Base-by-base conservation (phyloP, 192 early-diverging fungal species). In the Paraglomus brasilianum region DNA sequence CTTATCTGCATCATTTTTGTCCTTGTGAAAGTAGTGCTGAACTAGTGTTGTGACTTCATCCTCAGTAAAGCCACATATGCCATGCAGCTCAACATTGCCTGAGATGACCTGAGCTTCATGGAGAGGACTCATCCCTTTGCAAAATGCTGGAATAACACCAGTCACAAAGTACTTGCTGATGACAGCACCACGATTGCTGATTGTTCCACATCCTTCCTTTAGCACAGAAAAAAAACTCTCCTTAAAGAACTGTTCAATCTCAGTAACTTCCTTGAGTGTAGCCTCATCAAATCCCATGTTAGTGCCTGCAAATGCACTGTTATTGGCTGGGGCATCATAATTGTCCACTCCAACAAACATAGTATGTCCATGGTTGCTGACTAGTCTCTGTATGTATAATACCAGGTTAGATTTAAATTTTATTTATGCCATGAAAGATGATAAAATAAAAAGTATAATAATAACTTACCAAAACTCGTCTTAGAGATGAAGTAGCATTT, bases 281-380 rank as follows among this genome's bases (percentile, higher is more conserved):
- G 42, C 21, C 36, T 55, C 47, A 45, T 61, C 63, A 43, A 73
- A 72, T 70, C 43, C 58, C 15, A 57, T 51, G 58, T 43, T 69
- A 17, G 41, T 47, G 11, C 61, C 67, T 69, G 67, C 57, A 45
- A 77, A 77, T 51, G 56, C 67, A 36, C 64, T 70, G 71, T 70
- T 77, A 61, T 73, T 72, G 49, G 21, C 70, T 70, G 71, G 67
- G 17, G 75, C 52, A 59, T 77, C 75, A 30, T 77, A 77, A 36
- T 73, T 71, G 49, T 77, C 75, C 17, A 77, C 71, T 73, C 71
- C 75, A 52, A 77, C 53, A 62, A 77, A 77, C 47, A 77, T 44
- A 48, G 41, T 77, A 40, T 73, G 67, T 41, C 57, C 60, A 60
- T n/a, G 47, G 55, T 45, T 69, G 48, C 66, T 66, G 60, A 48